phyloP scores from a whole-genome alignment of 768 basidiomycete species.

The Xanthoconium stramineum region DNA sequence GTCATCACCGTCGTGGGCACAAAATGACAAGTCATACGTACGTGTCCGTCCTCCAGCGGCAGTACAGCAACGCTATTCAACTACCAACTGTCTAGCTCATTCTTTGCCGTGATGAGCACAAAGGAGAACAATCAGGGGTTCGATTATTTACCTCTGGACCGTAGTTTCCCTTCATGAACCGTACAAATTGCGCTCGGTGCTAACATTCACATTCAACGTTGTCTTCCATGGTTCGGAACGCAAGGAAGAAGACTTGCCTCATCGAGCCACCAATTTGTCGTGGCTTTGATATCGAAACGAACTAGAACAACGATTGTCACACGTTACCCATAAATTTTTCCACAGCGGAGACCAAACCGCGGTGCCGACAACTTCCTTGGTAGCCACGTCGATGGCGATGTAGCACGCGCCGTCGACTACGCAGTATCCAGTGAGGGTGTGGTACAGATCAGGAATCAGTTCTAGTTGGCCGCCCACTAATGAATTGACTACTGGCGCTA shows the following conservation, averaged over 20 bases:
- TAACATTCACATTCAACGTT: too few relatives aligned
- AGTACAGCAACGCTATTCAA: conserved; percentile 2
- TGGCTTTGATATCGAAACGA: too few relatives aligned
- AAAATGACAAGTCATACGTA: conserved; percentile 37
- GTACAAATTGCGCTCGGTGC: background rate
- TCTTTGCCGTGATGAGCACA: too few relatives aligned
- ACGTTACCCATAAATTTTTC: conserved; percentile 1
- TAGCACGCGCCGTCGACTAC: conserved; percentile 5
- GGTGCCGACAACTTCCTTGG: background rate
- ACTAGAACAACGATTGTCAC: background rate
- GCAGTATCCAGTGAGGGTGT: background rate
- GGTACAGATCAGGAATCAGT: conserved; percentile 1
- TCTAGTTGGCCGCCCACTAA: conserved; percentile 2
- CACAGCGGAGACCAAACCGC: conserved; percentile 6
- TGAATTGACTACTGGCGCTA: background rate
- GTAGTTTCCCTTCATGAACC: background rate
- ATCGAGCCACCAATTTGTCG: conserved; percentile 3
- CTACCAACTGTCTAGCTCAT: background rate
- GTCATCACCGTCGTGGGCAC: too few relatives aligned
- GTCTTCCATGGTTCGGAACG: too few relatives aligned
- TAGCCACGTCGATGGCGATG: background rate
- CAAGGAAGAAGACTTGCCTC: background rate
- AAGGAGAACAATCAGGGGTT: too few relatives aligned
- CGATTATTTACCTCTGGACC: conserved; percentile 1
- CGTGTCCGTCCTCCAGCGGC: conserved; percentile 83